A percentile compares a stretch with the other conserved stretches of the same genome.
Evolutionary conservation across 345 rosid genomes (phyloP).

Genomic region (Pistacia vera): DNA sequence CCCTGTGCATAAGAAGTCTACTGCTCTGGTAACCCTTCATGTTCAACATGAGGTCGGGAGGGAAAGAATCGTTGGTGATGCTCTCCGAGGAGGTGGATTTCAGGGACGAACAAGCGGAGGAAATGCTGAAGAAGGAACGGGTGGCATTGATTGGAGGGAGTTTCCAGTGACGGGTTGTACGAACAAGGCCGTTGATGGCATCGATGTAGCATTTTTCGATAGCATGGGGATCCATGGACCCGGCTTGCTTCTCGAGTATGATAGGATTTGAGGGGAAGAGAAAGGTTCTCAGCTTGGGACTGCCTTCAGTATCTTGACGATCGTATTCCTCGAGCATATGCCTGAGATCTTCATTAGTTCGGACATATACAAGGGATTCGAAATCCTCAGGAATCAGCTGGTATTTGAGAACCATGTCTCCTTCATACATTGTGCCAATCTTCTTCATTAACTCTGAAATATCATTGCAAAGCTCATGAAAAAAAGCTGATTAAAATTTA

Average conservation of each 20-base stretch:
- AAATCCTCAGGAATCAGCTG: conserved; percentile 74
- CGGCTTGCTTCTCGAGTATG: conserved; percentile 38
- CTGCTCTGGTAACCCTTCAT: conserved; percentile 26
- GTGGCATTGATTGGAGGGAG: conserved; percentile 37
- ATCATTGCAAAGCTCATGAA: not conserved
- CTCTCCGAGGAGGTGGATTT: conserved; percentile 59
- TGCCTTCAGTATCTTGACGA: conserved; percentile 54
- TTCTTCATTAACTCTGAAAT: conserved; percentile 71
- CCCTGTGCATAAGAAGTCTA: conserved; percentile 53
- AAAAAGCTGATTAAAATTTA: too few species aligned
- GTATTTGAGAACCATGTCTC: conserved; percentile 63
- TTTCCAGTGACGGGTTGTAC: conserved; percentile 20
- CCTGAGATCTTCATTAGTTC: conserved; percentile 71
- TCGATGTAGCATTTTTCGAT: conserved; percentile 79
- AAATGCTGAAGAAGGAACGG: conserved; percentile 44
- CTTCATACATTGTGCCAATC: conserved; percentile 52
- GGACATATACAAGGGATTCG: conserved; percentile 76
- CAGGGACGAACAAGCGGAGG: conserved; percentile 70
- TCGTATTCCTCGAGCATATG: conserved; percentile 79
- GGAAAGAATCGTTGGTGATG: conserved; percentile 20
- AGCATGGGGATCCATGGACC: conserved; percentile 36
- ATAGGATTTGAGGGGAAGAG: conserved; percentile 59
- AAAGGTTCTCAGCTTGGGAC: conserved; percentile 62
- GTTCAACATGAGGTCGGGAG: conserved; percentile 26
- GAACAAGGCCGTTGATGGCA: conserved; percentile 68